Percentiles rank a stretch among this genome's conserved stretches.
These are phyloP conservation scores for Fusarium guadeloupense DNA, from an alignment of 2,329 filamentous ascomycete species.

Conservation along the genomic window DNA sequence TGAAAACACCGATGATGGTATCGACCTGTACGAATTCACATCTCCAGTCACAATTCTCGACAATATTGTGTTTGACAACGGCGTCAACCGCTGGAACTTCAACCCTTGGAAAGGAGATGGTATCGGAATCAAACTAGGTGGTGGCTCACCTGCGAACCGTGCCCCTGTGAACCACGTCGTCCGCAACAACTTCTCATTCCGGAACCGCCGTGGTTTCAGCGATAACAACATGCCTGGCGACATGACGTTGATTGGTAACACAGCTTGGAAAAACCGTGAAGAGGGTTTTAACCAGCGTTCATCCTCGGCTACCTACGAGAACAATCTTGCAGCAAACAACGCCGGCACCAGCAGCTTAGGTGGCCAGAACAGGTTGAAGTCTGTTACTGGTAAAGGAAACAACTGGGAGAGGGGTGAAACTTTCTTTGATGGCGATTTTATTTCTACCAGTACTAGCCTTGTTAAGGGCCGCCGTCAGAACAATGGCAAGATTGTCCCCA, in stretches of 20 bases:
- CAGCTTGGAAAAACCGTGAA: constrained; percentile 55
- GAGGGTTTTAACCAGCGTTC: constrained; percentile 51
- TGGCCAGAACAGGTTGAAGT: neutral
- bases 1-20: constrained; percentile 59
- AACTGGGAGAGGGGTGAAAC: constrained; percentile 52
- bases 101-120: constrained; percentile 53
- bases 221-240: constrained; percentile 55
- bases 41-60: constrained; percentile 53
- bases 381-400: constrained; percentile 46
- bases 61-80: constrained; percentile 55
- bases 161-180: constrained; percentile 52
- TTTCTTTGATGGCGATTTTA: constrained; percentile 51
- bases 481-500: constrained; percentile 51
- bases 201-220: constrained; percentile 54
- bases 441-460: constrained; percentile 46
- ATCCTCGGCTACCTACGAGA: constrained; percentile 46
- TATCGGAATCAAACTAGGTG: constrained; percentile 58
- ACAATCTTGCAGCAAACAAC: constrained; percentile 49
- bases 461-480: constrained; percentile 49
- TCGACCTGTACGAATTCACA: constrained; percentile 46
- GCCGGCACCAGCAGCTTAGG: neutral
- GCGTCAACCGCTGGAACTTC: constrained; percentile 56
- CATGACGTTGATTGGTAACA: constrained; percentile 52
- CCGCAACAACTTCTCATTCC: constrained; percentile 54
- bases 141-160: constrained; percentile 38